Percentiles rank a stretch among this genome's conserved stretches.
Conservation (phyloP, 2,329 filamentous ascomycete species). For the Claviceps purpurea region DNA sequence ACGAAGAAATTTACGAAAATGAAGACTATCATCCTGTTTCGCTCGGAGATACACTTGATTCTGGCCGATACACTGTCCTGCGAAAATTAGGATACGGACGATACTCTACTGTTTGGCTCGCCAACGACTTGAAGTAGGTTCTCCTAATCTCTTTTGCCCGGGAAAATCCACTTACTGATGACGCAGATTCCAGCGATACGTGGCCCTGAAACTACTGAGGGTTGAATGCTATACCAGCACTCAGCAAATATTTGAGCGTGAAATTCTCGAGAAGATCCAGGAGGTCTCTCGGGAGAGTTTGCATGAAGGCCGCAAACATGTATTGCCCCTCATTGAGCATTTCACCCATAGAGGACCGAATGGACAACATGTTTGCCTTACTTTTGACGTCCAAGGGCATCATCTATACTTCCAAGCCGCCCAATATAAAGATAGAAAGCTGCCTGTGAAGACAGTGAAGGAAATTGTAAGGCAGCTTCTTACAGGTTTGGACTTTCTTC, state of each 20-base stretch:
- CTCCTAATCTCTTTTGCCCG: background rate
- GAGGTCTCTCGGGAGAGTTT: background rate
- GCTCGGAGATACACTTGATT: background rate
- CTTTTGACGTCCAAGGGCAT: constrained; percentile 1
- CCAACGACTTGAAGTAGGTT: constrained; percentile 6
- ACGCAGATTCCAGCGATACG: background rate
- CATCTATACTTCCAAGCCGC: background rate
- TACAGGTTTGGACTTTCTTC: too few species aligned
- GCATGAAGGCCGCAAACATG: background rate
- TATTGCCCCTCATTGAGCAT: background rate
- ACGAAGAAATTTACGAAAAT: background rate
- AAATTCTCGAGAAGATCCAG: background rate
- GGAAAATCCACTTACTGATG: background rate
- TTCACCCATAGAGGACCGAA: background rate
- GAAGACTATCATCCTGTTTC: constrained; percentile 1
- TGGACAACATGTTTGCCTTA: constrained; percentile 1
- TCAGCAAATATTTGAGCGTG: constrained; percentile 1
- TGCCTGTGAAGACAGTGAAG: constrained; percentile 1
- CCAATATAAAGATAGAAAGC: background rate
- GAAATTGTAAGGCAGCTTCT: too few species aligned
- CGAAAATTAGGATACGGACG: constrained; percentile 13
- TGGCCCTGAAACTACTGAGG: constrained; percentile 1
- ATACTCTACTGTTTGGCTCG: constrained; percentile 14
- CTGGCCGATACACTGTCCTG: constrained; percentile 16
- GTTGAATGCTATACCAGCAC: background rate